Evolutionary conservation across 768 basidiomycete genomes (phyloP).

Genomic region (Suillus bovinus): DNA sequence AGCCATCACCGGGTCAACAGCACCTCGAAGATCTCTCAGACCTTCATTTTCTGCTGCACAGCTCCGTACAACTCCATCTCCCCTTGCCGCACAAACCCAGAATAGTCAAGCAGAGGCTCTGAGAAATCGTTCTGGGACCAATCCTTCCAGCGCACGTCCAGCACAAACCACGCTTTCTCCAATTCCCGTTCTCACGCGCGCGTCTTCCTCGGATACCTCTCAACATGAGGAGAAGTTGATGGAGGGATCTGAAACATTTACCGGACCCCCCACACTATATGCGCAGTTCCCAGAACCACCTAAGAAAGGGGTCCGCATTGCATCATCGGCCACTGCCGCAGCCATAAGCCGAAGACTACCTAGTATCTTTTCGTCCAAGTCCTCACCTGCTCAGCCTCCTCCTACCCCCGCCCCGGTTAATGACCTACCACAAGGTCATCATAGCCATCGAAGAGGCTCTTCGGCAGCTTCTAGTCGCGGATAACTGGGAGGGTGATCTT

Average conservation of each 20-base stretch:
- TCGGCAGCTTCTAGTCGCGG: conserved; percentile 40
- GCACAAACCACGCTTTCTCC: conserved; percentile 42
- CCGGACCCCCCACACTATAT: conserved; percentile 70
- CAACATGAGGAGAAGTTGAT: conserved; percentile 36
- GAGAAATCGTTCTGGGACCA: conserved; percentile 68
- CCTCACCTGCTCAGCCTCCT: conserved; percentile 29
- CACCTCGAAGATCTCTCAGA: conserved; percentile 59
- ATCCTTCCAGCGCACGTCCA: conserved; percentile 50
- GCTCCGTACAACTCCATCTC: conserved; percentile 53
- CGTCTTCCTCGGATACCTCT: conserved; percentile 57
- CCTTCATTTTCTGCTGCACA: conserved; percentile 82
- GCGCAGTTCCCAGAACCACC: conserved; percentile 75
- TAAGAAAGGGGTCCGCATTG: conserved; percentile 42
- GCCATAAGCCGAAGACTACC: conserved; percentile 57
- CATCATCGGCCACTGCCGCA: conserved; percentile 48
- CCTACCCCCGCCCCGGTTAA: conserved; percentile 29
- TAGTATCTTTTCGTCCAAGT: conserved; percentile 67
- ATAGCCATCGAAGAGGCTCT: conserved; percentile 43
- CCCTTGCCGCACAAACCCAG: conserved; percentile 33
- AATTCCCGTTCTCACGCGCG: conserved; percentile 45
- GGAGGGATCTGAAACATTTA: conserved; percentile 51
- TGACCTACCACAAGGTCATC: conserved; percentile 21
- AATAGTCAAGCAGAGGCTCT: conserved; percentile 42
- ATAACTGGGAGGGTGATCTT: conserved; percentile 10
- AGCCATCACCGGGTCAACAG: conserved; percentile 51